These are phyloP conservation scores for Alternaria novae-zelandiae DNA, from an alignment of 2,329 filamentous ascomycete species.

Conservation along the genomic window DNA sequence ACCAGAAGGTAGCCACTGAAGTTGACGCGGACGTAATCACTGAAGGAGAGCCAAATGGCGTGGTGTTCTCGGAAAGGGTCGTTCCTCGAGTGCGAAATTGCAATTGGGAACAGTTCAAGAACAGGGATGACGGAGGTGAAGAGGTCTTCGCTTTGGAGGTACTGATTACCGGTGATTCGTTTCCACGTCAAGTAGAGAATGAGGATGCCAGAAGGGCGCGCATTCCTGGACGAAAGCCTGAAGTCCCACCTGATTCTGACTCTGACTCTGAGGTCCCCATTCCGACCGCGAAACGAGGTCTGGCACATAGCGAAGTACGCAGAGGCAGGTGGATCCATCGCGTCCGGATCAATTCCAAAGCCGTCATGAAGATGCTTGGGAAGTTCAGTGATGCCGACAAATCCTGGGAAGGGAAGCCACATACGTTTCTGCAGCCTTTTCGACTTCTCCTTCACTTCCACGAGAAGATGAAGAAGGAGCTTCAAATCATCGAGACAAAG, in stretches of 20 bases:
- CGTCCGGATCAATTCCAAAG: neutral
- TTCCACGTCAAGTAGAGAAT: neutral
- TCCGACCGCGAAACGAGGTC: neutral
- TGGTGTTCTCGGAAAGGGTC: fast-evolving
- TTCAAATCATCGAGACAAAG: neutral
- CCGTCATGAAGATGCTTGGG: neutral
- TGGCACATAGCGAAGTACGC: neutral
- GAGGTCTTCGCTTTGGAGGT: neutral
- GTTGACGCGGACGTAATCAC: fast-evolving
- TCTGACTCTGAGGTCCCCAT: no score
- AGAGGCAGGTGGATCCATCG: neutral
- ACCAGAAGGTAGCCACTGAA: fast-evolving
- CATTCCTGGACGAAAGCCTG: neutral
- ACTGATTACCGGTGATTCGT: neutral
- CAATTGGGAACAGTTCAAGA: neutral
- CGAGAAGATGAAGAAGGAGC: neutral
- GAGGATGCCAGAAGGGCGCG: neutral
- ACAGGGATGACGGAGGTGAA: neutral
- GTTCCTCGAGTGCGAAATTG: neutral
- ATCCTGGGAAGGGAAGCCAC: neutral
- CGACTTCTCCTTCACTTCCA: neutral
- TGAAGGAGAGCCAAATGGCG: neutral
- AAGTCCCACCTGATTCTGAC: no score
- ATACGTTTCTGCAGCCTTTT: neutral
- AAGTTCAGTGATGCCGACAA: neutral